Percentiles rank a stretch among this genome's conserved stretches.
Conservation (phyloP, 805 yeast species). For the Myxozyma geophila region DNA sequence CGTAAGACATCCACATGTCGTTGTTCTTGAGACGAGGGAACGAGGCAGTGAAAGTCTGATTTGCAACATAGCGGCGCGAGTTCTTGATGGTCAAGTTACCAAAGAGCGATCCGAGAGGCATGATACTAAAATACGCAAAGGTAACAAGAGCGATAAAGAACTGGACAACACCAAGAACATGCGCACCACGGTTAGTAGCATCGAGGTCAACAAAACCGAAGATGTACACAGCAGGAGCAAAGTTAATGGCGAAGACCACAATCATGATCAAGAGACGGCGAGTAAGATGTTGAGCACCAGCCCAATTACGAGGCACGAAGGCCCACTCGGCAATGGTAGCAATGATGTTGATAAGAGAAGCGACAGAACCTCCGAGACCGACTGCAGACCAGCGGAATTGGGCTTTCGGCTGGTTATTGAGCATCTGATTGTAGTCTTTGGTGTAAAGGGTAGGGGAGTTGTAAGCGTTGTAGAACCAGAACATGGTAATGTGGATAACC, state of each 20-base stretch:
- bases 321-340: constrained; percentile 94
- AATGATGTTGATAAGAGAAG: constrained; percentile 74
- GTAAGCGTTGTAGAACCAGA: constrained; percentile 94
- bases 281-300: constrained; percentile 95
- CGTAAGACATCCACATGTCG: constrained; percentile 95
- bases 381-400: constrained; percentile 92
- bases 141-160: constrained; percentile 89
- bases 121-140: constrained; percentile 79
- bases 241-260: constrained; percentile 66
- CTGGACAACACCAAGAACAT: constrained; percentile 78
- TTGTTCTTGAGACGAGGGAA: constrained; percentile 79
- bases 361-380: constrained; percentile 91
- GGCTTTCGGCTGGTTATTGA: constrained; percentile 83
- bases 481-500: constrained; percentile 87
- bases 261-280: constrained; percentile 82
- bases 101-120: constrained; percentile 97
- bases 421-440: constrained; percentile 77
- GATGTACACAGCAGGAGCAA: constrained; percentile 85
- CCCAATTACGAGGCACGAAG: constrained; percentile 97
- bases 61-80: constrained; percentile 86
- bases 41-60: constrained; percentile 94
- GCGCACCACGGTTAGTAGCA: constrained; percentile 70
- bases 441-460: constrained; percentile 93
- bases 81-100: constrained; percentile 87
- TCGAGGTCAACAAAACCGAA: constrained; percentile 78